phyloP scores from a whole-genome alignment of 129 eudicot genomes.

The Flaveria sonorensis region DNA sequence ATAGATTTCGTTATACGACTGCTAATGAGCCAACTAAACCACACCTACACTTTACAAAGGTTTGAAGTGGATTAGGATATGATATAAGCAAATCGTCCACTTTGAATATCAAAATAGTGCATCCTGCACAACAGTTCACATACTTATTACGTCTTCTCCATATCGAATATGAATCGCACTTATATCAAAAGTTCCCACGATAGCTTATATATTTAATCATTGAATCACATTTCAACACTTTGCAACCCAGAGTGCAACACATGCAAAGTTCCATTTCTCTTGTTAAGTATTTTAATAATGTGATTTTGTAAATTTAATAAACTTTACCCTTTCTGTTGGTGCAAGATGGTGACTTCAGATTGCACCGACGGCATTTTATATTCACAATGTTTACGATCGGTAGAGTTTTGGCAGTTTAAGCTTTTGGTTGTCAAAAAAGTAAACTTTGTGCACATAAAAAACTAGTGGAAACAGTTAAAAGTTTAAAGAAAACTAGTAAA shows the following conservation, averaged over 20 bases:
- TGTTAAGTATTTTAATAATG: constrained; percentile 22
- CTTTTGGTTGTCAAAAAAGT: neutral
- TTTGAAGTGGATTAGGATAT: constrained; percentile 29
- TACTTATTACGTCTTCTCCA: constrained; percentile 28
- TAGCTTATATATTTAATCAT: constrained; percentile 18
- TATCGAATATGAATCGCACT: constrained; percentile 36
- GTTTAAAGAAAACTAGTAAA: too few relatives aligned
- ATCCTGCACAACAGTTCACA: constrained; percentile 35
- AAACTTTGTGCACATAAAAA: neutral
- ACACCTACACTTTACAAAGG: constrained; percentile 32
- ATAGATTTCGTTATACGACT: neutral
- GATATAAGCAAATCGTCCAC: constrained; percentile 28
- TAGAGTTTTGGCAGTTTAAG: neutral
- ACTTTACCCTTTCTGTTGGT: constrained; percentile 24
- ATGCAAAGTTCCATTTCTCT: constrained; percentile 33
- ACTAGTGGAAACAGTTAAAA: too few relatives aligned
- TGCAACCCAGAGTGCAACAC: constrained; percentile 38
- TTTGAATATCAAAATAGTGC: constrained; percentile 31
- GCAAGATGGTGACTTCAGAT: constrained; percentile 45
- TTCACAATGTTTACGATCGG: neutral
- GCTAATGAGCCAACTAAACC: constrained; percentile 14
- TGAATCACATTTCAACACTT: constrained; percentile 37
- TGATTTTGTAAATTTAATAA: neutral
- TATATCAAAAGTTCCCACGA: constrained; percentile 16
- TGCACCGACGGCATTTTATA: constrained; percentile 33